Base-by-base conservation (phyloP, 1,284 basidiomycete genomes). In the Baeospora myosura region DNA sequence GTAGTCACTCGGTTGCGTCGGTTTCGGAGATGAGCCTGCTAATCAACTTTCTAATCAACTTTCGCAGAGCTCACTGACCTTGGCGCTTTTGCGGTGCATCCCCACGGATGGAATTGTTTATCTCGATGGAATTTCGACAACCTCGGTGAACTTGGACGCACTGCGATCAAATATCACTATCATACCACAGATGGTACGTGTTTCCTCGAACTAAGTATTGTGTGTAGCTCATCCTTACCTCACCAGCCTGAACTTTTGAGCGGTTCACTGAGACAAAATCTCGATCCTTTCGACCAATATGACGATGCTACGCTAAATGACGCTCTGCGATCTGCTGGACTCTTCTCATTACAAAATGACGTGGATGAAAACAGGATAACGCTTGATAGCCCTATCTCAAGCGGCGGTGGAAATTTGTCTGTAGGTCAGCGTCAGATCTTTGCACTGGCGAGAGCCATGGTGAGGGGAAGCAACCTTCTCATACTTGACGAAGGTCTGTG, bases 381-480 rank as follows among this genome's bases (percentile, higher is more conserved):
- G 1, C 54, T 77, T 11, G 74, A 76, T 42, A 74, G 60, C 41
- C 62, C 62, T 22, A 72, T 82, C 32, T 60, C 76, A 0, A 67
- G 68, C 32, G 78, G 73, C 0, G 81, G 81, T 32, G 33, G 18
- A 36, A 48, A 28, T 44, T 62, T 88, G 26, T 79, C 75, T 1
- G 76, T 84, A 25, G 83, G 83, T 2, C 80, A 88, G 53, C 66
- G 83, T 4, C 83, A 88, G 54, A 77, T 78, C 37, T 55, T 80
- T 22, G 77, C 78, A 5, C 57, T 81, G 2, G 75, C 75, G 1
- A 62, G 76, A 44, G 76, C 76, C 1, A 74, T 78, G 35, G 67
- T 78, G 4, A 61, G 75, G 3, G 64, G 64, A 34, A 78, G 74
- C 61, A 78, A 78, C 46, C 50, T 79, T 7, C 59, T 79, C 18